These are phyloP conservation scores for Chamaenerion angustifolium DNA, from an alignment of 345 rosid genomes.

Conservation along the genomic window DNA sequence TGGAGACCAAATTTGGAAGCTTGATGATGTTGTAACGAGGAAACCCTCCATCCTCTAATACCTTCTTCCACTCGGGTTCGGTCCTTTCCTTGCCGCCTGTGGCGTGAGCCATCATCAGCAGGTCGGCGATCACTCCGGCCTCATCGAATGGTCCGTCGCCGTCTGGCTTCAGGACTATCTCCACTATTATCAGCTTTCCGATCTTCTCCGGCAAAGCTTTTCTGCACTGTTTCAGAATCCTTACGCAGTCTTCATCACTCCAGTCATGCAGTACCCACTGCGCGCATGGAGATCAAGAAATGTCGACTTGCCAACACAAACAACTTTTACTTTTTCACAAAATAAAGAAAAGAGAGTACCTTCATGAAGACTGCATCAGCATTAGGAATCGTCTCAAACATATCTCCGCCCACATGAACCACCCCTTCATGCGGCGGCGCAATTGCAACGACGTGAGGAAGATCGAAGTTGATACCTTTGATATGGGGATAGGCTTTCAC, in stretches of 20 bases:
- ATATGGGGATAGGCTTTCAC: slow-evolving; percentile 10
- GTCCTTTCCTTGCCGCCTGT: slow-evolving; percentile 17
- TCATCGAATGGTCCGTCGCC: slow-evolving; percentile 4
- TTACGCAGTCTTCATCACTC: slow-evolving; percentile 15
- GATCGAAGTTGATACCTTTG: slow-evolving; percentile 13
- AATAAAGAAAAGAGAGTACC: slow-evolving; percentile 2
- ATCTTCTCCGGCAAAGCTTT: slow-evolving; percentile 8
- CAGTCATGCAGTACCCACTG: slow-evolving; percentile 23
- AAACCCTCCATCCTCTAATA: slow-evolving; percentile 22
- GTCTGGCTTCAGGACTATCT: slow-evolving; percentile 7
- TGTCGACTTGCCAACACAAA: no score
- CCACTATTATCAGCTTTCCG: slow-evolving; percentile 15
- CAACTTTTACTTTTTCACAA: no score
- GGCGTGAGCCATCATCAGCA: slow-evolving; percentile 17
- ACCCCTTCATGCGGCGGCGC: slow-evolving; percentile 11
- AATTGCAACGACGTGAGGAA: slow-evolving; percentile 12
- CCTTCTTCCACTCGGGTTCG: slow-evolving; percentile 17
- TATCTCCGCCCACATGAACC: slow-evolving; percentile 13
- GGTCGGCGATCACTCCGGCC: slow-evolving; percentile 6
- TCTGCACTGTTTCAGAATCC: slow-evolving; percentile 17
- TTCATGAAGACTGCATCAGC: slow-evolving; percentile 16
- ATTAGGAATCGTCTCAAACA: slow-evolving; percentile 14
- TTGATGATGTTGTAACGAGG: slow-evolving; percentile 18
- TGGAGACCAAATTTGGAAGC: slow-evolving; percentile 10
- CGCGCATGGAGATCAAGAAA: no score